phyloP scores from a whole-genome alignment of 352 stramenopile species.

The Pythium aquatile region DNA sequence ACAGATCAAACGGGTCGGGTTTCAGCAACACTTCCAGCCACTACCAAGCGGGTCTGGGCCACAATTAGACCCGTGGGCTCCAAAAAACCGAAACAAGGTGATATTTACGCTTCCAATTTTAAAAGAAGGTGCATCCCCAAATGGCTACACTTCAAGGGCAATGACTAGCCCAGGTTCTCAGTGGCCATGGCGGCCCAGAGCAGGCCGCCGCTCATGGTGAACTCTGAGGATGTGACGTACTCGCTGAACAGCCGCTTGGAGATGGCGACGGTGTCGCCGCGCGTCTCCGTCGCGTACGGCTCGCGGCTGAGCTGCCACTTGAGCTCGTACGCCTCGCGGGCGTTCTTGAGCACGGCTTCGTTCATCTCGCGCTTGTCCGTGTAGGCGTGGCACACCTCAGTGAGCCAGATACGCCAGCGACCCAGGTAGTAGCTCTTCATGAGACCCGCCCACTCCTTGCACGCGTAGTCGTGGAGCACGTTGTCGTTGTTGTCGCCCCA shows the following conservation, averaged over 20 bases:
- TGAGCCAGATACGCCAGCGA: slow-evolving; percentile 74
- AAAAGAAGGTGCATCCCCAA: too few relatives aligned
- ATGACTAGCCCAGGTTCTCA: slow-evolving; percentile 86
- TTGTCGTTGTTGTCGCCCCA: slow-evolving; percentile 81
- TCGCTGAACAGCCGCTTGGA: slow-evolving; percentile 56
- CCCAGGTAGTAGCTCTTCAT: slow-evolving; percentile 65
- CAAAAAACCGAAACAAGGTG: slow-evolving; percentile 9
- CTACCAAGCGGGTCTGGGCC: not conserved
- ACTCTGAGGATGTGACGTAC: slow-evolving; percentile 27
- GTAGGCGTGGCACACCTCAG: slow-evolving; percentile 67
- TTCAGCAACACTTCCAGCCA: slow-evolving; percentile 1
- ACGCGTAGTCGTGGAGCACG: slow-evolving; percentile 70
- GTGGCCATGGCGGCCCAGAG: slow-evolving; percentile 49
- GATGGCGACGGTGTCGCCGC: slow-evolving; percentile 47
- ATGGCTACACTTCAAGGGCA: slow-evolving; percentile 32
- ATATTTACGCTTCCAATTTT: slow-evolving; percentile 24
- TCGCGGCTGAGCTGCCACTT: slow-evolving; percentile 71
- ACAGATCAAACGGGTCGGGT: slow-evolving; percentile 1
- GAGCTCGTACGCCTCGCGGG: slow-evolving; percentile 63
- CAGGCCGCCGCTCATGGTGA: slow-evolving; percentile 2
- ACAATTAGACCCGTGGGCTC: not conserved
- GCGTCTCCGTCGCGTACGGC: slow-evolving; percentile 42
- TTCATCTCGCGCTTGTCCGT: slow-evolving; percentile 55
- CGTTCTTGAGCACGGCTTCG: slow-evolving; percentile 40
- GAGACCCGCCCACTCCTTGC: slow-evolving; percentile 75